Conservation (phyloP, 495 filamentous ascomycete species). For the Penicillium daleae region DNA sequence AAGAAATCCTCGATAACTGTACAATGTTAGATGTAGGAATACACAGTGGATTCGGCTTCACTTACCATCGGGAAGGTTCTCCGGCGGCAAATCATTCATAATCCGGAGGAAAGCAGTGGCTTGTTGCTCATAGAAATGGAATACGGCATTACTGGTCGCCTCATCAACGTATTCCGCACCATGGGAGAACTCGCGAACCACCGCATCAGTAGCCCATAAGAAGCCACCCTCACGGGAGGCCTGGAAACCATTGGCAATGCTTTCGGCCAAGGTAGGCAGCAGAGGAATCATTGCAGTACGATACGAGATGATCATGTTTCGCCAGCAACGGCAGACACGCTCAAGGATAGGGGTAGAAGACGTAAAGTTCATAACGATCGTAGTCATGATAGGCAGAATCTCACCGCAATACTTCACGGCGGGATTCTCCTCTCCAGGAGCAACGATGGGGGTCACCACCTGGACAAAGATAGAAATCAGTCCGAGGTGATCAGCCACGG, state of each 20-base stretch:
- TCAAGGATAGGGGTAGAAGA: constrained; percentile 86
- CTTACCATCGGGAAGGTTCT: constrained; percentile 84
- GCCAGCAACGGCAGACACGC: constrained; percentile 90
- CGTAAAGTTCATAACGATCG: constrained; percentile 83
- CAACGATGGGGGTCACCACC: constrained; percentile 75
- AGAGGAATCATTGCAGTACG: constrained; percentile 85
- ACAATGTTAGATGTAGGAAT: neutral
- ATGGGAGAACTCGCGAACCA: constrained; percentile 92
- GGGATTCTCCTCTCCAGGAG: constrained; percentile 74
- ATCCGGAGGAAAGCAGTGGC: constrained; percentile 82
- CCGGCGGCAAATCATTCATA: constrained; percentile 82
- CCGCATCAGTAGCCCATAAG: constrained; percentile 93
- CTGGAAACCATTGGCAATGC: constrained; percentile 81
- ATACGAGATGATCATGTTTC: constrained; percentile 95
- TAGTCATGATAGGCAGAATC: constrained; percentile 82
- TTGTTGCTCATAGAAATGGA: constrained; percentile 93
- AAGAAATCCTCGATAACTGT: constrained; percentile 98
- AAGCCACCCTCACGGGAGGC: constrained; percentile 92
- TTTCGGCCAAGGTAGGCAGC: constrained; percentile 81
- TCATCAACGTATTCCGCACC: constrained; percentile 82
- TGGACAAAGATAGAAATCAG: constrained; percentile 89
- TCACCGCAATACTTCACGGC: constrained; percentile 96
- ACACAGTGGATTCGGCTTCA: neutral
- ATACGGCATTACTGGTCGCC: constrained; percentile 84
- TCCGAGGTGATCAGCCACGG: constrained; percentile 83